Percentiles rank a stretch among this genome's conserved stretches.
phyloP scores from a whole-genome alignment of 169 alveolate species.

The Plasmodium berghei region DNA sequence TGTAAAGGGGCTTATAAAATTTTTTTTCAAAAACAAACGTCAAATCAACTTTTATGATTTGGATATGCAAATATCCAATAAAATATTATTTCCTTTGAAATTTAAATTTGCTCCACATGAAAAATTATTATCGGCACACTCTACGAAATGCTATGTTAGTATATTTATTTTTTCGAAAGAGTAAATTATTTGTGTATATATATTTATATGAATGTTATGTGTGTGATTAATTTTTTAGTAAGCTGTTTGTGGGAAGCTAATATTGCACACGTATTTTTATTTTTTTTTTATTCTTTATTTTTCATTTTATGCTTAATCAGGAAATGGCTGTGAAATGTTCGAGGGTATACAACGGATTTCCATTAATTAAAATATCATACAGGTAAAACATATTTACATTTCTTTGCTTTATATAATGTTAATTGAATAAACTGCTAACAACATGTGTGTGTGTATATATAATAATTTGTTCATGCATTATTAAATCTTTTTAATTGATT shows the following conservation, averaged over 20 bases:
- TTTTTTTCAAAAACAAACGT: slow-evolving; percentile 38
- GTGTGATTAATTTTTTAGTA: too few species aligned
- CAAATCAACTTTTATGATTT: slow-evolving; percentile 41
- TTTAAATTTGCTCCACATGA: slow-evolving; percentile 30
- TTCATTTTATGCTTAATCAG: not conserved
- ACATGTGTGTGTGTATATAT: not conserved
- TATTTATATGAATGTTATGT: not conserved
- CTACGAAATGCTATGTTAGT: slow-evolving; percentile 47
- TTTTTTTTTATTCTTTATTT: not conserved
- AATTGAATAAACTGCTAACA: not conserved
- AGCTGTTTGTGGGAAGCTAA: too few species aligned
- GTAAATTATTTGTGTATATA: slow-evolving; percentile 6
- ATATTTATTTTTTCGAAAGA: not conserved
- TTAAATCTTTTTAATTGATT: not conserved
- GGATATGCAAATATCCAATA: slow-evolving; percentile 54
- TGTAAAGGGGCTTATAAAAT: slow-evolving; percentile 21
- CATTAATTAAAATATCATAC: slow-evolving; percentile 53
- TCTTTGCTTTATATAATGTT: not conserved
- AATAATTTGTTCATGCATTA: not conserved
- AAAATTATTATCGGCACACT: slow-evolving; percentile 21
- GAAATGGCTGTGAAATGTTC: slow-evolving; percentile 66
- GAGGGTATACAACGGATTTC: slow-evolving; percentile 62
- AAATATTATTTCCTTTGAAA: slow-evolving; percentile 48
- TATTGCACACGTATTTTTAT: too few species aligned
- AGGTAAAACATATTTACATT: slow-evolving; percentile 14